Percentiles rank a stretch among this genome's conserved stretches.
These are phyloP conservation scores for Echeveria elegans DNA, from an alignment of 164 flowering plant genomes.

Conservation along the genomic window DNA sequence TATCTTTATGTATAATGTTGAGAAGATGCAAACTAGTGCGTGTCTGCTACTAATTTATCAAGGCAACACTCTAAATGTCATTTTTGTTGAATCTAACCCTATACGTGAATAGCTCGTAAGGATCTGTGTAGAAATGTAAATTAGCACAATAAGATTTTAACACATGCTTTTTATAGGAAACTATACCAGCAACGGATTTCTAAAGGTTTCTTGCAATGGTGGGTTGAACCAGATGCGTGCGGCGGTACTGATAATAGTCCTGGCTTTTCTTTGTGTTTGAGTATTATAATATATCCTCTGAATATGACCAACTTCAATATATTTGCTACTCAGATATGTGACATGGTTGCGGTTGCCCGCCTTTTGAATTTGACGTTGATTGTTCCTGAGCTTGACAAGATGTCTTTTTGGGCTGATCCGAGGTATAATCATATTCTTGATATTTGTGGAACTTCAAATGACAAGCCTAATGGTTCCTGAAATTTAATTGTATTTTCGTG, in stretches of 20 bases:
- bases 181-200: conserved; percentile 85
- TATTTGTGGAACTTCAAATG: not conserved
- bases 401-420: conserved; percentile 98
- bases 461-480: conserved; percentile 1
- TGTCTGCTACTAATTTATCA: too few relatives aligned
- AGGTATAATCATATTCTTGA: conserved; percentile 6
- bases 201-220: conserved; percentile 91
- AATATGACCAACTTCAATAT: conserved; percentile 4
- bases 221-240: conserved; percentile 99
- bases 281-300: not conserved
- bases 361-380: conserved; percentile 82
- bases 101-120: not conserved
- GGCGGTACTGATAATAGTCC: conserved; percentile 46
- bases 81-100: too few relatives aligned
- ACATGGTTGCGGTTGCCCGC: conserved; percentile 94
- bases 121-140: not conserved
- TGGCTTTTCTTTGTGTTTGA: conserved; percentile 2
- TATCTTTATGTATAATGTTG: too few relatives aligned
- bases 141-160: not conserved
- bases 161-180: conserved; percentile 45
- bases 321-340: conserved; percentile 69
- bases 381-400: conserved; percentile 93
- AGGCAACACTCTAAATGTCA: too few relatives aligned
- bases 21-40: too few relatives aligned
- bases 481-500: conserved; percentile 12